Evolutionary conservation across 2,329 filamentous ascomycete genomes (phyloP), one percentile per base, ranked within the genome.

Genomic region (Monascus ruber): DNA sequence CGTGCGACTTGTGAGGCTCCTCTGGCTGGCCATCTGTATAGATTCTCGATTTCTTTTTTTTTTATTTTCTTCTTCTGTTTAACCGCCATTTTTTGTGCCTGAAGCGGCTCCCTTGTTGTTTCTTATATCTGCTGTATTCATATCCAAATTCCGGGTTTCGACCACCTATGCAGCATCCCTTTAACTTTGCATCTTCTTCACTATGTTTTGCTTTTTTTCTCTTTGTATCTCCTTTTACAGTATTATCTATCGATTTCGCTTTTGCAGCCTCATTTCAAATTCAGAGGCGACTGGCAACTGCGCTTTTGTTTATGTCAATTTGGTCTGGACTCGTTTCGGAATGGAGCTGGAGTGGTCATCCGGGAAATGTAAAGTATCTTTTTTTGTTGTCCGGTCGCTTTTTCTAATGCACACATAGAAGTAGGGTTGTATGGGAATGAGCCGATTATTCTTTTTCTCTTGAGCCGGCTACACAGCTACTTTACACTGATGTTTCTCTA

Each of bases 21-120:
- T 42, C 47, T 50, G 47, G 26, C 35, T 46, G 45, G 40, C 48
- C 45, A 40, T 47, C 44, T 59, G 56, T 60, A 60, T 59, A 60
- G 55, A 60, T 47, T 47, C 47, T 46, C 43, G 40, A 33, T 40
- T 36, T 35, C 45, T 47, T 36, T 42, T 44, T 44, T 42, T 43
- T 38, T 52, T n/a, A n/a, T n/a, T 46, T 33, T 44, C 43, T 46
- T 49, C 44, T 42, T 34, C 41, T 33, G 41, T 46, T 48, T 48
- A 42, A 42, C 42, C 47, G 47, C 47, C 49, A 52, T 41, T 51
- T 54, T 48, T 52, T 54, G 47, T 51, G 49, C 46, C 44, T 49
- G 35, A n/a, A 29, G 17, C 17, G 17, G 17, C 17, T 17, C 17
- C 2, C 17, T 17, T 17, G 17, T 17, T 17, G 17, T 17, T 17